Evolutionary conservation across 164 flowering plant genomes (phyloP).

Genomic region (Berberis vulgaris): DNA sequence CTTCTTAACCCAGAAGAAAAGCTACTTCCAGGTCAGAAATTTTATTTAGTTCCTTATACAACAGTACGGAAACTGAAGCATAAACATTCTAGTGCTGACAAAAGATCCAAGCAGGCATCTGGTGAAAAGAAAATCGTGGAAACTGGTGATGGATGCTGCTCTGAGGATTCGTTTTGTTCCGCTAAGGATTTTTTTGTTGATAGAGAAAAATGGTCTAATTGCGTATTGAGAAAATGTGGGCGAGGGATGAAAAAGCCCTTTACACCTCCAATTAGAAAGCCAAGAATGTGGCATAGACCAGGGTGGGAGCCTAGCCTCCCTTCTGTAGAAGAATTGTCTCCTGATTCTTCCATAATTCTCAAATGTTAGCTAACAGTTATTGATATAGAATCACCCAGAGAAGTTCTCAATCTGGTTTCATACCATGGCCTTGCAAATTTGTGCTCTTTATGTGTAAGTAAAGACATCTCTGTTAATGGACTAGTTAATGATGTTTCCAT

Average conservation of each 20-base stretch:
- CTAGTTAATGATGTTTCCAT: too few relatives aligned
- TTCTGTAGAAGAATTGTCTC: slow-evolving; percentile 47
- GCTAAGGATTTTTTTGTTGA: slow-evolving; percentile 9
- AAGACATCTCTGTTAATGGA: too few relatives aligned
- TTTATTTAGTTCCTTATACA: slow-evolving; percentile 35
- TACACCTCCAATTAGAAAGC: slow-evolving; percentile 44
- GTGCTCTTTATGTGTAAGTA: too few relatives aligned
- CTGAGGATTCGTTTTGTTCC: slow-evolving; percentile 15
- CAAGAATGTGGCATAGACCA: slow-evolving; percentile 15
- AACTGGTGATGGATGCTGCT: slow-evolving; percentile 5
- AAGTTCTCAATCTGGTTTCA: too few relatives aligned
- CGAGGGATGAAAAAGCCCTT: slow-evolving; percentile 32
- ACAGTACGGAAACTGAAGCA: slow-evolving; percentile 40
- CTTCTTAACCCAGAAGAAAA: slow-evolving; percentile 33
- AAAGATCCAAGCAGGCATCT: slow-evolving; percentile 5
- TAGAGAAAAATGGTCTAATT: slow-evolving; percentile 21
- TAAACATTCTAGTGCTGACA: slow-evolving; percentile 15
- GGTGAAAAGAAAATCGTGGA: slow-evolving; percentile 11
- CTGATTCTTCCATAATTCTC: background rate
- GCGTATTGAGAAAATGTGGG: slow-evolving; percentile 3
- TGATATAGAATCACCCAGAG: too few relatives aligned
- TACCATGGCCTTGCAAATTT: too few relatives aligned
- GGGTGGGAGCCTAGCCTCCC: slow-evolving; percentile 58
- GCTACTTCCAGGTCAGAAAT: slow-evolving; percentile 47
- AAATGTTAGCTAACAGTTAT: too few relatives aligned